These are phyloP conservation scores for Neopestalotiopsis clavispora DNA, from an alignment of 2,329 filamentous ascomycete genomes.

Conservation along the genomic window DNA sequence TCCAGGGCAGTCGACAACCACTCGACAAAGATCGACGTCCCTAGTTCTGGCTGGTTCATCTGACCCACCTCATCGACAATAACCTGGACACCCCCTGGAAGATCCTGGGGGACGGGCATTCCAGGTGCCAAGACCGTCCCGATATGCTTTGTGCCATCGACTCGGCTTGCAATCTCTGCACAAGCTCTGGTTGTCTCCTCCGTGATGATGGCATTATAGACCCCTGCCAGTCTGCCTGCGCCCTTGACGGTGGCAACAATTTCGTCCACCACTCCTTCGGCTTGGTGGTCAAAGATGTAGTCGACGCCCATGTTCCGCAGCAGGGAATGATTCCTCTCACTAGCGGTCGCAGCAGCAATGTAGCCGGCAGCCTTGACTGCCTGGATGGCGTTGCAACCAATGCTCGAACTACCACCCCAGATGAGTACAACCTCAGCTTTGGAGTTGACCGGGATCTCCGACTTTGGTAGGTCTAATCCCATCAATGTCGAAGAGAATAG, in stretches of 20 bases:
- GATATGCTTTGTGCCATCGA: slow-evolving; percentile 14
- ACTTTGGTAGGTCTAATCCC: slow-evolving; percentile 15
- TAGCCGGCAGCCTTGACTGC: slow-evolving; percentile 44
- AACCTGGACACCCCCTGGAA: slow-evolving; percentile 38
- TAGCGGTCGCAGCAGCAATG: slow-evolving; percentile 43
- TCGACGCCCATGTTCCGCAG: slow-evolving; percentile 27
- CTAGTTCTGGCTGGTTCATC: slow-evolving; percentile 36
- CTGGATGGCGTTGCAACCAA: slow-evolving; percentile 48
- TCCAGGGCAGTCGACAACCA: slow-evolving; percentile 44
- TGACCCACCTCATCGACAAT: slow-evolving; percentile 30
- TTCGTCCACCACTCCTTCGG: slow-evolving; percentile 28
- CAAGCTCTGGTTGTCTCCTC: slow-evolving; percentile 12
- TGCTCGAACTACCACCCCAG: slow-evolving; percentile 42
- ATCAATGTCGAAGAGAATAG: slow-evolving; percentile 21
- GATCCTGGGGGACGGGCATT: slow-evolving; percentile 40
- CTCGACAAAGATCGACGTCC: slow-evolving; percentile 39
- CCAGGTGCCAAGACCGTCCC: slow-evolving; percentile 25
- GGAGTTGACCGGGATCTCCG: background rate
- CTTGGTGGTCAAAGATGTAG: slow-evolving; percentile 31
- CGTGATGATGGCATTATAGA: slow-evolving; percentile 25
- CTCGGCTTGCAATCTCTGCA: slow-evolving; percentile 9
- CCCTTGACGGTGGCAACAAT: slow-evolving; percentile 33
- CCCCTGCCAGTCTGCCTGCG: slow-evolving; percentile 34
- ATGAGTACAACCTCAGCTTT: slow-evolving; percentile 15
- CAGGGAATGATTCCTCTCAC: slow-evolving; percentile 32